phyloP scores from a whole-genome alignment of 257 asterid species.

The Echium plantagineum region DNA sequence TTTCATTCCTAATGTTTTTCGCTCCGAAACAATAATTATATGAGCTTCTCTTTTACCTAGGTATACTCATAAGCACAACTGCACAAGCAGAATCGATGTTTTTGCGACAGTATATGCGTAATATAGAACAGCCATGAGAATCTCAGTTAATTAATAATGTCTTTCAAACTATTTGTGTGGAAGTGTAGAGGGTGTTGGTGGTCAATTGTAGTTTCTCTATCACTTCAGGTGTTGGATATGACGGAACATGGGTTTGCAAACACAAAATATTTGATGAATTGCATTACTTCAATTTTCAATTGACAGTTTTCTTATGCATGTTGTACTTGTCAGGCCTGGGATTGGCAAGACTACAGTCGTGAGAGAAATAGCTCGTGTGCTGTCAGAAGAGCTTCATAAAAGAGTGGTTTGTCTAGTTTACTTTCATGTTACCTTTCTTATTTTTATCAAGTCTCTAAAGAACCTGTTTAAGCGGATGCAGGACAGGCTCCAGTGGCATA shows the following conservation, averaged over 20 bases:
- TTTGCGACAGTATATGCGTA: too few species aligned
- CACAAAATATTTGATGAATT: neutral
- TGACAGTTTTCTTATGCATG: neutral
- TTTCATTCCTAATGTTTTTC: too few species aligned
- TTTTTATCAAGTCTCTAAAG: neutral
- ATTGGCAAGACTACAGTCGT: conserved; percentile 70
- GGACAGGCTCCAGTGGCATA: neutral
- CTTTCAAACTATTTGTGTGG: too few species aligned
- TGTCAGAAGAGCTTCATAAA: conserved; percentile 62
- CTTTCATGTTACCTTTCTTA: neutral
- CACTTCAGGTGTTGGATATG: neutral
- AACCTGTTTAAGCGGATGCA: neutral
- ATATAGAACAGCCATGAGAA: too few species aligned
- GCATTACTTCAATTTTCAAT: neutral
- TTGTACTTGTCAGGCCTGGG: conserved; percentile 55
- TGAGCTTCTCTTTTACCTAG: too few species aligned
- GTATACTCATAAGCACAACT: too few species aligned
- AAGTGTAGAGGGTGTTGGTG: too few species aligned
- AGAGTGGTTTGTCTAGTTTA: conserved; percentile 57
- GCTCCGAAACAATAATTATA: too few species aligned
- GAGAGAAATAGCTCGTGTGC: conserved; percentile 59
- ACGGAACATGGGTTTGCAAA: neutral
- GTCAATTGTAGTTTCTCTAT: too few species aligned
- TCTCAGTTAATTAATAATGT: too few species aligned
- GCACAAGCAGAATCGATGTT: too few species aligned